phyloP scores from a whole-genome alignment of 805 yeast species.

The Barnettozyma salicaria region DNA sequence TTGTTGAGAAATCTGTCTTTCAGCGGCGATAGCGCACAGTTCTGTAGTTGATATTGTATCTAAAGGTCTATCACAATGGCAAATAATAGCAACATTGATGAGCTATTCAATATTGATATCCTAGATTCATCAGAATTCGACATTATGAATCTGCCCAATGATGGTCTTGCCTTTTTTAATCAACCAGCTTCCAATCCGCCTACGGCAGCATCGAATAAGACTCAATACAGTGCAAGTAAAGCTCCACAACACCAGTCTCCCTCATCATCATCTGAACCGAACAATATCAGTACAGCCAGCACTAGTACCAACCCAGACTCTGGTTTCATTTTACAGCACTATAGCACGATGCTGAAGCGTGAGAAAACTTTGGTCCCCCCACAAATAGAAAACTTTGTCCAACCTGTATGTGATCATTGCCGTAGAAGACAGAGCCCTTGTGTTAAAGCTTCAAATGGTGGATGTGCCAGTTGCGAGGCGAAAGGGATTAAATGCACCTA shows the following conservation, averaged over 20 bases:
- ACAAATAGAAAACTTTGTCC: background rate
- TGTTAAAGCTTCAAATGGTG: conserved; percentile 55
- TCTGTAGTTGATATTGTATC: too few relatives aligned
- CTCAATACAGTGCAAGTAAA: conserved; percentile 1
- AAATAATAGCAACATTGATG: background rate
- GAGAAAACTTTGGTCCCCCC: background rate
- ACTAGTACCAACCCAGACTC: conserved; percentile 1
- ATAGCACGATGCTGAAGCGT: conserved; percentile 2
- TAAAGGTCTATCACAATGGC: conserved; percentile 2
- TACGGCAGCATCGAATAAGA: background rate
- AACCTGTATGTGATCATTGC: conserved; percentile 67
- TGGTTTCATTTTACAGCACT: background rate
- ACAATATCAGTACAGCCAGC: conserved; percentile 4
- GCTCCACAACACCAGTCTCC: conserved; percentile 8
- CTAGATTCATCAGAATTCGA: conserved; percentile 20
- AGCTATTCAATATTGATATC: conserved; percentile 18
- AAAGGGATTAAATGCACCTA: conserved; percentile 72
- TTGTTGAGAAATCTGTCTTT: background rate
- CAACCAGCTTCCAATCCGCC: conserved; percentile 4
- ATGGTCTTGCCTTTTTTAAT: conserved; percentile 11
- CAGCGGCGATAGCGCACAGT: too few relatives aligned
- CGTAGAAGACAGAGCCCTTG: conserved; percentile 76
- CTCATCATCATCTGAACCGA: conserved; percentile 1
- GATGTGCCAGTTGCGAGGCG: conserved; percentile 65
- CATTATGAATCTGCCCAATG: conserved; percentile 22